These are phyloP conservation scores for Hysterangium stoloniferum DNA, from an alignment of 768 basidiomycete genomes.

Conservation along the genomic window DNA sequence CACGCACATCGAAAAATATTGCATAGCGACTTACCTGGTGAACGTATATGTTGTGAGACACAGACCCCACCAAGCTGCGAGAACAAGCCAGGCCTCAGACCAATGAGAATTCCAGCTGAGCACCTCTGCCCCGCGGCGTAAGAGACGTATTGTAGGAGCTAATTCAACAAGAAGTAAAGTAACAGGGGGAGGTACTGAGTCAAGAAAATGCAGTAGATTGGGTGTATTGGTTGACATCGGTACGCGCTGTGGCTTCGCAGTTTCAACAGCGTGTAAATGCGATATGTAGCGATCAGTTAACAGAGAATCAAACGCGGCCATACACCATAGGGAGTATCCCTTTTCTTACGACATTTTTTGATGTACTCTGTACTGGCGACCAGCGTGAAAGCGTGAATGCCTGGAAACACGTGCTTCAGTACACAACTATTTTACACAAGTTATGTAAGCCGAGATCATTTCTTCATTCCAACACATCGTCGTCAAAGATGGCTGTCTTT, in stretches of 20 bases:
- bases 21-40: constrained; percentile 36
- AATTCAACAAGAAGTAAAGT: constrained; percentile 55
- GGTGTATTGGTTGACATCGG: not conserved
- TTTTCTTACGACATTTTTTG: too few relatives aligned
- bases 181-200: constrained; percentile 53
- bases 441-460: too few relatives aligned
- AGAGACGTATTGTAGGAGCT: constrained; percentile 40
- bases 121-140: constrained; percentile 39
- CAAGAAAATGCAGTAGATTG: constrained; percentile 36
- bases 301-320: constrained; percentile 2
- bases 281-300: constrained; percentile 1
- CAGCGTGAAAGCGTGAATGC: too few relatives aligned
- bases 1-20: constrained; percentile 1
- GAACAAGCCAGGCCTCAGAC: constrained; percentile 57
- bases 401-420: too few relatives aligned
- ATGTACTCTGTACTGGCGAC: too few relatives aligned
- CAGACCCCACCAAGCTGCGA: constrained; percentile 71
- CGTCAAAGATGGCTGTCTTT: constrained; percentile 69
- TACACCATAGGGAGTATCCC: too few relatives aligned
- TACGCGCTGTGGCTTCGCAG: not conserved
- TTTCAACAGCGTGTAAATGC: not conserved
- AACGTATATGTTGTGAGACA: constrained; percentile 51
- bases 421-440: too few relatives aligned
- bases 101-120: constrained; percentile 48
- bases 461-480: constrained; percentile 39